phyloP scores from a whole-genome alignment of 2,329 filamentous ascomycete species.

The Pestalotiopsis fici region DNA sequence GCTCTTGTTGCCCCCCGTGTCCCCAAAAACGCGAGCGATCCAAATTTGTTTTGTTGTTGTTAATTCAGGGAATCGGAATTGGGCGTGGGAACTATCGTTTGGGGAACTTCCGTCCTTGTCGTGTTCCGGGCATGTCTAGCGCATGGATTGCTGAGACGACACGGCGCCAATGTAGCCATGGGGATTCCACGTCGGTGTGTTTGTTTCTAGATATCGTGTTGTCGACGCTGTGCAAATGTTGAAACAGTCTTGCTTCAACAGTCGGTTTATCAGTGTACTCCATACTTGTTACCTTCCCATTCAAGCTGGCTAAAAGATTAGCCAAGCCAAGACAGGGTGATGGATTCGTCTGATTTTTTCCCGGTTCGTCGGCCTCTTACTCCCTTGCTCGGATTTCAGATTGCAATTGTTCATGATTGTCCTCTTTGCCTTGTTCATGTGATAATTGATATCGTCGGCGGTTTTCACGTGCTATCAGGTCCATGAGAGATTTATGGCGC shows the following conservation, averaged over 20 bases:
- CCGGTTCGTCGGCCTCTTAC: too few species aligned
- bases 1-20: background rate
- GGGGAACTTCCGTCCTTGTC: slow-evolving; percentile 1
- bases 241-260: background rate
- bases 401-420: background rate
- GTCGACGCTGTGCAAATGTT: background rate
- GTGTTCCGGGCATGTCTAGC: background rate
- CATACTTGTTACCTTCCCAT: background rate
- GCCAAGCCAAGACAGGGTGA: background rate
- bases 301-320: background rate
- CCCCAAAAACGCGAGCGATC: background rate
- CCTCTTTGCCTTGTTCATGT: background rate
- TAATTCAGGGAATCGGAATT: background rate
- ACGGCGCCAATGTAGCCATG: background rate
- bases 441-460: background rate
- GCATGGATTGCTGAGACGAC: background rate
- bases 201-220: background rate
- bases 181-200: background rate
- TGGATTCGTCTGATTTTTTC: background rate
- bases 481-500: background rate
- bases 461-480: background rate
- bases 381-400: background rate
- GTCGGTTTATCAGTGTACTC: background rate
- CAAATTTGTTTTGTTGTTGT: background rate
- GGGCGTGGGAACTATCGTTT: background rate